Evolutionary conservation across 2,329 filamentous ascomycete genomes (phyloP).

Genomic region (Ascochyta clinopodiicola): DNA sequence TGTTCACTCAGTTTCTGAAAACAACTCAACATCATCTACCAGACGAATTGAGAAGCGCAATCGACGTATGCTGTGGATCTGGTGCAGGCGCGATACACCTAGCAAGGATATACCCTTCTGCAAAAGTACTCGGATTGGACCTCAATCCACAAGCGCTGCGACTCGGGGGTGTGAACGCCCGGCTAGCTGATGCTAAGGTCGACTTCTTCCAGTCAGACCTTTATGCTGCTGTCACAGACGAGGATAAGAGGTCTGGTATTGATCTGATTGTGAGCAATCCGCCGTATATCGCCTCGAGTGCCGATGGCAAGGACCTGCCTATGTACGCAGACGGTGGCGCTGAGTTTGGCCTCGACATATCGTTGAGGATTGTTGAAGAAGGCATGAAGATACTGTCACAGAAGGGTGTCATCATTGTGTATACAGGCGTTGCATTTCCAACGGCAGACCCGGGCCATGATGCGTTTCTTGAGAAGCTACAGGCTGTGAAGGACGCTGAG

Average conservation of each 20-base stretch:
- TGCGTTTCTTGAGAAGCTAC: conserved; percentile 25
- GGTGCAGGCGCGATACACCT: conserved; percentile 35
- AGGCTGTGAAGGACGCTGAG: conserved; percentile 18
- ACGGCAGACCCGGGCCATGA: conserved; percentile 23
- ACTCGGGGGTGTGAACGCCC: conserved; percentile 25
- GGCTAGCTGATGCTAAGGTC: conserved; percentile 20
- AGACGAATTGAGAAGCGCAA: conserved; percentile 15
- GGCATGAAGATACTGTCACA: conserved; percentile 26
- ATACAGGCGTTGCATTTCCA: conserved; percentile 33
- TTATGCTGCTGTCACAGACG: conserved; percentile 22
- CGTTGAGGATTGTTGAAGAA: conserved; percentile 28
- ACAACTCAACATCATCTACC: conserved; percentile 17
- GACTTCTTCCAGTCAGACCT: conserved; percentile 30
- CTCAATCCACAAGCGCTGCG: conserved; percentile 29
- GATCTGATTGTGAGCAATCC: conserved; percentile 36
- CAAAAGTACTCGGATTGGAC: conserved; percentile 28
- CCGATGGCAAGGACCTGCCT: conserved; percentile 27
- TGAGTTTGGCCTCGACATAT: conserved; percentile 30
- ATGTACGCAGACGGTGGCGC: conserved; percentile 36
- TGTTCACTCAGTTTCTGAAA: conserved; percentile 29
- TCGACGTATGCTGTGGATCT: conserved; percentile 35
- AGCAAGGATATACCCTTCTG: conserved; percentile 24
- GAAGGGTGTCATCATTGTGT: conserved; percentile 26
- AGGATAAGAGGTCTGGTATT: conserved; percentile 14
- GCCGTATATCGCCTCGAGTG: conserved; percentile 33